Conservation (phyloP, 768 basidiomycete species). For the Termitomyces bulborhizus region DNA sequence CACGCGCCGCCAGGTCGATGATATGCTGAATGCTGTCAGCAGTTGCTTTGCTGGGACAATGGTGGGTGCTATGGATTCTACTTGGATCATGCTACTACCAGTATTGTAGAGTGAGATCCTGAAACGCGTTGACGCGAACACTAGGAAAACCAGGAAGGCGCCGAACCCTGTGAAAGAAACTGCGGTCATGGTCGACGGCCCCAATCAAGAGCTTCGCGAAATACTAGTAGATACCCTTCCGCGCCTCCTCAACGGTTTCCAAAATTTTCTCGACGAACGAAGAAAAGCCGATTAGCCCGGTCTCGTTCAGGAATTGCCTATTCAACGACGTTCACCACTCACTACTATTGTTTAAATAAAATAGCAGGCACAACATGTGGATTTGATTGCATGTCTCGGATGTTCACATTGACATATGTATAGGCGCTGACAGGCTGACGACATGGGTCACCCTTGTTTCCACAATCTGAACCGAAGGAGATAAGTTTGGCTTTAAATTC, state of each 20-base stretch:
- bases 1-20: conserved; percentile 11
- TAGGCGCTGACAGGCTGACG: too few relatives aligned
- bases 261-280: conserved; percentile 7
- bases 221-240: conserved; percentile 5
- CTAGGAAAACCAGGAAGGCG: neutral
- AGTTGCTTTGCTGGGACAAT: conserved; percentile 10
- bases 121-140: neutral
- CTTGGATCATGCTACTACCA: neutral
- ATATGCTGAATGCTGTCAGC: conserved; percentile 10
- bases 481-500: too few relatives aligned
- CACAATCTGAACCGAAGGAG: too few relatives aligned
- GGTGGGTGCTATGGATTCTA: neutral
- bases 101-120: conserved; percentile 7
- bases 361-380: too few relatives aligned
- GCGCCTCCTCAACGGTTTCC: conserved; percentile 4
- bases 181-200: neutral
- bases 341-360: neutral
- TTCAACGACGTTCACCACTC: too few relatives aligned
- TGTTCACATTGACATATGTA: too few relatives aligned
- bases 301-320: neutral
- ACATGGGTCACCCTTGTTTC: too few relatives aligned
- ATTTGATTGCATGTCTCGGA: too few relatives aligned
- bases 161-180: neutral
- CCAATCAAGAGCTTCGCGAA: conserved; percentile 1
- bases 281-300: neutral